Evolutionary conservation across 2,329 filamentous ascomycete genomes (phyloP).

Genomic region (Aotearoamyces nothofagi): DNA sequence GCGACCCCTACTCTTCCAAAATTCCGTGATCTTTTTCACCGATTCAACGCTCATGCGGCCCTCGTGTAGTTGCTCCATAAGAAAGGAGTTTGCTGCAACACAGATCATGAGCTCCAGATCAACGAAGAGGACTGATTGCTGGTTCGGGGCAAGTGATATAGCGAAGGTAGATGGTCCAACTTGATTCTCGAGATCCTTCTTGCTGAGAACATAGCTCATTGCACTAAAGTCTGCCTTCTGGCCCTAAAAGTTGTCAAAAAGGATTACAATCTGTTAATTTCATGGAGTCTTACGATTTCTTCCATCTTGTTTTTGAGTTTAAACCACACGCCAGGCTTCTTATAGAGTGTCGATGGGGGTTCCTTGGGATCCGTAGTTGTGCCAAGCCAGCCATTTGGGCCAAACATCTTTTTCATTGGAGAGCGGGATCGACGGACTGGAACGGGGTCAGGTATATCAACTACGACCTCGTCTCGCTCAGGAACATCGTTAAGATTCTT

Average conservation of each 20-base stretch:
- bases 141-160: slow-evolving; percentile 13
- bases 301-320: slow-evolving; percentile 16
- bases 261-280: neutral
- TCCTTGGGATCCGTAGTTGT: slow-evolving; percentile 8
- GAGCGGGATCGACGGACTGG: slow-evolving; percentile 16
- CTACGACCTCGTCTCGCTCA: neutral
- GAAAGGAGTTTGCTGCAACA: slow-evolving; percentile 17
- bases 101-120: slow-evolving; percentile 18
- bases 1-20: slow-evolving; percentile 28
- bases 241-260: too few relatives aligned
- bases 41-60: slow-evolving; percentile 15
- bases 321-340: slow-evolving; percentile 14
- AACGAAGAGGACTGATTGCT: slow-evolving; percentile 17
- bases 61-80: slow-evolving; percentile 18
- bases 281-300: slow-evolving; percentile 14
- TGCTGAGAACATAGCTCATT: too few relatives aligned
- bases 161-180: too few relatives aligned
- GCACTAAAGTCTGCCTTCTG: too few relatives aligned
- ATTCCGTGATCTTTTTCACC: slow-evolving; percentile 17
- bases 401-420: slow-evolving; percentile 21
- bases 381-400: slow-evolving; percentile 18
- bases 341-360: slow-evolving; percentile 4
- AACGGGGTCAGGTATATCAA: neutral
- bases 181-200: too few relatives aligned
- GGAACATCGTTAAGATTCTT: neutral